phyloP scores from a whole-genome alignment of 805 yeast genomes.

The Barnettozyma salicaria region DNA sequence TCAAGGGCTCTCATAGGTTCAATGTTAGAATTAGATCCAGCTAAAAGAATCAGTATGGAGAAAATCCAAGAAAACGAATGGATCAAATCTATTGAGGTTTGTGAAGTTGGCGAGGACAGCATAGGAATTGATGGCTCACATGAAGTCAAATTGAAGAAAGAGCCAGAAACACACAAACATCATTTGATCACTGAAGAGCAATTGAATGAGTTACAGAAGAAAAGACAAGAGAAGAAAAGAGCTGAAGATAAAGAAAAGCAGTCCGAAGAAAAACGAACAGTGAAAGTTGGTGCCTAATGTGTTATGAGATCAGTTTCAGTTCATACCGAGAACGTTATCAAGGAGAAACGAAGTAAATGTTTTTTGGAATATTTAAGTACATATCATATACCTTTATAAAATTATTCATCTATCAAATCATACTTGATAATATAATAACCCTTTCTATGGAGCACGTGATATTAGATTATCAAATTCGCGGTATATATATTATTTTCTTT shows the following conservation, averaged over 20 bases:
- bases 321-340: not conserved
- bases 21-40: conserved; percentile 61
- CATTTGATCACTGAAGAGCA: conserved; percentile 67
- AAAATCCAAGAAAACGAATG: conserved; percentile 54
- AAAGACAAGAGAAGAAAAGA: conserved; percentile 27
- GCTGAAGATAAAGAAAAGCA: conserved; percentile 3
- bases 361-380: too few relatives aligned
- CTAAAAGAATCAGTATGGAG: conserved; percentile 50
- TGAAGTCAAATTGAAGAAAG: conserved; percentile 21
- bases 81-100: conserved; percentile 48
- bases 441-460: too few relatives aligned
- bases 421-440: too few relatives aligned
- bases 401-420: too few relatives aligned
- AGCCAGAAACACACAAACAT: conserved; percentile 47
- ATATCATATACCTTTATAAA: too few relatives aligned
- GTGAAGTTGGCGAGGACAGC: conserved; percentile 31
- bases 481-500: too few relatives aligned
- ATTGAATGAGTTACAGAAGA: conserved; percentile 36
- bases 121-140: conserved; percentile 5
- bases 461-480: too few relatives aligned
- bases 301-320: conserved; percentile 1
- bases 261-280: conserved; percentile 1
- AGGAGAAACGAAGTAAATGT: not conserved
- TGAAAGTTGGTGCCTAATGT: conserved; percentile 1
- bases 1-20: conserved; percentile 53